Percentiles rank a stretch among this genome's conserved stretches.
phyloP scores from a whole-genome alignment of 495 filamentous ascomycete species.

The Trichocladium uniseriatum region DNA sequence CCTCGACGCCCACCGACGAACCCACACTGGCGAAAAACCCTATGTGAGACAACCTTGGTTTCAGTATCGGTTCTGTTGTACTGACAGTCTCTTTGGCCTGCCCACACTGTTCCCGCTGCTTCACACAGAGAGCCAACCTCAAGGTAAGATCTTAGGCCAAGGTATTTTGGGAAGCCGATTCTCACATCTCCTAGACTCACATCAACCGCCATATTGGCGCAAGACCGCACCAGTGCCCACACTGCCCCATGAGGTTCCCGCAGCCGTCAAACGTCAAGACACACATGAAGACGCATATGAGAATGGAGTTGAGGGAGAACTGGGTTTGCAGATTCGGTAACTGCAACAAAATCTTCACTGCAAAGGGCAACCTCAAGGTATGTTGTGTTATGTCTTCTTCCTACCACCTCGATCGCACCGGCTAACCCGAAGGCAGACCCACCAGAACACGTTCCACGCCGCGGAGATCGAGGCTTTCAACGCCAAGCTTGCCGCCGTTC shows the following conservation, averaged over 20 bases:
- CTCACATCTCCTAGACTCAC: conserved; percentile 19
- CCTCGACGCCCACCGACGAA: conserved; percentile 79
- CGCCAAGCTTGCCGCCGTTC: conserved; percentile 57
- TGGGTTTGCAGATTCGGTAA: conserved; percentile 73
- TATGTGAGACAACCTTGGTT: conserved; percentile 60
- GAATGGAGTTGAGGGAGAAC: conserved; percentile 48
- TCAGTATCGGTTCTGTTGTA: neutral
- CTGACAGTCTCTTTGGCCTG: conserved; percentile 10
- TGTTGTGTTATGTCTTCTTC: too few relatives aligned
- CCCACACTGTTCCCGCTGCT: conserved; percentile 72
- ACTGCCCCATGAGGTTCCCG: conserved; percentile 79
- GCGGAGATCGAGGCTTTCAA: conserved; percentile 62
- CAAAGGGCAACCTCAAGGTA: conserved; percentile 85
- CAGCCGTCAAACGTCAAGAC: conserved; percentile 84
- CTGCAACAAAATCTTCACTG: conserved; percentile 79
- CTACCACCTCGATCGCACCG: neutral
- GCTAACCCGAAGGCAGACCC: conserved; percentile 47
- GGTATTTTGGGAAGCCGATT: neutral
- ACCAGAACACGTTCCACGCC: conserved; percentile 89
- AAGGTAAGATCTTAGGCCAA: conserved; percentile 51
- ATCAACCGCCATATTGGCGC: conserved; percentile 50
- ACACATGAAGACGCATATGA: conserved; percentile 72
- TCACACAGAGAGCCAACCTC: conserved; percentile 83
- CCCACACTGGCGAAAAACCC: conserved; percentile 85
- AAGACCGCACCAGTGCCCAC: conserved; percentile 72